Percentiles rank a stretch among this genome's conserved stretches.
Evolutionary conservation across 371 early-diverging fungal species (phyloP).

Genomic region (Rhizopus arrhizus): DNA sequence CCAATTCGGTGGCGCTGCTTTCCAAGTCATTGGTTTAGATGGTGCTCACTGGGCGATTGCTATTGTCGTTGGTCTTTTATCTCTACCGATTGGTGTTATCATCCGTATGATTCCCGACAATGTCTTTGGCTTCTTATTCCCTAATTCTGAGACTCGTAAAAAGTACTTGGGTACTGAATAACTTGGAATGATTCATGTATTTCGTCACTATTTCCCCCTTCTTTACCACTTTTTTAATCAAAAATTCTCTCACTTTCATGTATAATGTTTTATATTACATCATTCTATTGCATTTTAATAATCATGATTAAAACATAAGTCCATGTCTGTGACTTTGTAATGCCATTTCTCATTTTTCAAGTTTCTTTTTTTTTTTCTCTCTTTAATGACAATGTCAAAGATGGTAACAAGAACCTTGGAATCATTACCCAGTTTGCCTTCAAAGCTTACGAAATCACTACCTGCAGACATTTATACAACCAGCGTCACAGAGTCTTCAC

Average conservation of each 20-base stretch:
- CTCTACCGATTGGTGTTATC: constrained; percentile 68
- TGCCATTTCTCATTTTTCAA: background rate
- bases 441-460: constrained; percentile 35
- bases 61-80: constrained; percentile 61
- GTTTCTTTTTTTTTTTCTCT: background rate
- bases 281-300: background rate
- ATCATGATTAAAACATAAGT: background rate
- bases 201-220: background rate
- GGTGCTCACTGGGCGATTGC: constrained; percentile 67
- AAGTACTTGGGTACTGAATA: constrained; percentile 26
- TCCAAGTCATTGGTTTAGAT: constrained; percentile 47
- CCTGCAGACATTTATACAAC: constrained; percentile 38
- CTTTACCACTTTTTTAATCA: constrained; percentile 5
- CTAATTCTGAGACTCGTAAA: constrained; percentile 24
- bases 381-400: constrained; percentile 8
- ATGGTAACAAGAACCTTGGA: constrained; percentile 16
- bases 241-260: no score
- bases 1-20: constrained; percentile 59
- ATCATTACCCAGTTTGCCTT: constrained; percentile 36
- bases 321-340: background rate
- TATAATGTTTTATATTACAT: background rate
- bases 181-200: background rate
- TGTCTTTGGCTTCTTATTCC: constrained; percentile 36
- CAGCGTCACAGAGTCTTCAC: constrained; percentile 12
- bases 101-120: constrained; percentile 65